Percentiles rank a stretch among this genome's conserved stretches.
Evolutionary conservation across 208 protist genomes (phyloP).

Genomic region (Leishmania turanica): DNA sequence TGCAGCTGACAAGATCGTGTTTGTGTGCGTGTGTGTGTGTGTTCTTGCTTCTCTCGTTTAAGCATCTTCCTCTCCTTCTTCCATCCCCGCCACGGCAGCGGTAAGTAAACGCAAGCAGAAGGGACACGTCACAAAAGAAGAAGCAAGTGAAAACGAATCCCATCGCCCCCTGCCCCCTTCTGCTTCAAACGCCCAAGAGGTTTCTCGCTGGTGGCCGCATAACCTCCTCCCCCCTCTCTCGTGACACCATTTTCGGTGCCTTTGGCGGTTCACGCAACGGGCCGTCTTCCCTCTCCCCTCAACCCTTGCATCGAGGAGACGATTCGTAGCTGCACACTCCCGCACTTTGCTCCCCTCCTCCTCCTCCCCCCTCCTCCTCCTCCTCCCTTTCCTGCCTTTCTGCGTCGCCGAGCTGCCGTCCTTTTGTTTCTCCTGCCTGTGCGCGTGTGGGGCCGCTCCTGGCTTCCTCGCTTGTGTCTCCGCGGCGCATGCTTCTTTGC

Average conservation of each 20-base stretch:
- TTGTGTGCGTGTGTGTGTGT: background rate
- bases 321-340: background rate
- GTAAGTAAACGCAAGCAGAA: slow-evolving; percentile 6
- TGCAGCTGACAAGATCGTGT: background rate
- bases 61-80: background rate
- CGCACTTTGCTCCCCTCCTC: background rate
- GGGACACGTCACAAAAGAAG: background rate
- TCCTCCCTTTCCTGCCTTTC: background rate
- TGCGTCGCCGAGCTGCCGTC: background rate
- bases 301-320: background rate
- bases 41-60: background rate
- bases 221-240: background rate
- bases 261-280: background rate
- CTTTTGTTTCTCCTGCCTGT: background rate
- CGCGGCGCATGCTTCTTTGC: background rate
- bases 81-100: background rate
- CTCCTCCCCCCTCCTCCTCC: too few species aligned
- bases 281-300: background rate
- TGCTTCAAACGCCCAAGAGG: too few species aligned
- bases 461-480: background rate
- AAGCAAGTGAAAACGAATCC: background rate
- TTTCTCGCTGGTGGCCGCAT: background rate
- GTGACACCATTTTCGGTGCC: background rate
- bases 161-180: background rate
- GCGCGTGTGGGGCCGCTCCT: background rate